These are phyloP conservation scores for Striga asiatica DNA, from an alignment of 257 asterid genomes.

Conservation along the genomic window DNA sequence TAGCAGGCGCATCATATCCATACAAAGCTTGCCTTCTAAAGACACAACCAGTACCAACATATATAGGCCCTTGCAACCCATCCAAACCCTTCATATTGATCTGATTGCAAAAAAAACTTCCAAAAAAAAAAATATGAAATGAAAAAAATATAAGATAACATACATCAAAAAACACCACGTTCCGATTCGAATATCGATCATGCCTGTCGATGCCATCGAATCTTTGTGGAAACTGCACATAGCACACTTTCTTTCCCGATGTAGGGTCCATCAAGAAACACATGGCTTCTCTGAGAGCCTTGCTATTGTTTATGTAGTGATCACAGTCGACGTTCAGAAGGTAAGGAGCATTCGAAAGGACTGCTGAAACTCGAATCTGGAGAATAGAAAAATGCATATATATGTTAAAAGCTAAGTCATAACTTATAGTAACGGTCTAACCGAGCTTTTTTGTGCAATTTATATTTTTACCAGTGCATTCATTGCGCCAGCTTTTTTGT, in stretches of 20 bases:
- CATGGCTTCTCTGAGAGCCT: slow-evolving; percentile 90
- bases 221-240: slow-evolving; percentile 91
- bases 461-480: slow-evolving; percentile 60
- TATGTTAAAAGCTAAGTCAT: not conserved
- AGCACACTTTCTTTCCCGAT: slow-evolving; percentile 78
- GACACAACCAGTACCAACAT: slow-evolving; percentile 90
- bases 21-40: slow-evolving; percentile 86
- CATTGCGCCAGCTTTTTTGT: slow-evolving; percentile 96
- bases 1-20: slow-evolving; percentile 69
- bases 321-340: slow-evolving; percentile 85
- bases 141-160: slow-evolving; percentile 13
- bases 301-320: slow-evolving; percentile 90
- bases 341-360: slow-evolving; percentile 84
- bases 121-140: not conserved
- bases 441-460: too few species aligned
- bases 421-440: not conserved
- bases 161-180: slow-evolving; percentile 89
- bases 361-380: slow-evolving; percentile 86
- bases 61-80: slow-evolving; percentile 94
- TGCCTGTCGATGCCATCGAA: slow-evolving; percentile 86
- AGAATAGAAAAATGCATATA: not conserved
- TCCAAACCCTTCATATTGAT: slow-evolving; percentile 95
- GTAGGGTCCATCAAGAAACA: slow-evolving; percentile 97
- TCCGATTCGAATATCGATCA: slow-evolving; percentile 89
- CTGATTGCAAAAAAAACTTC: slow-evolving; percentile 26